Evolutionary conservation across 805 yeast species (phyloP), one percentile per base, ranked within the genome.

Genomic region (Dipodascus albidus): DNA sequence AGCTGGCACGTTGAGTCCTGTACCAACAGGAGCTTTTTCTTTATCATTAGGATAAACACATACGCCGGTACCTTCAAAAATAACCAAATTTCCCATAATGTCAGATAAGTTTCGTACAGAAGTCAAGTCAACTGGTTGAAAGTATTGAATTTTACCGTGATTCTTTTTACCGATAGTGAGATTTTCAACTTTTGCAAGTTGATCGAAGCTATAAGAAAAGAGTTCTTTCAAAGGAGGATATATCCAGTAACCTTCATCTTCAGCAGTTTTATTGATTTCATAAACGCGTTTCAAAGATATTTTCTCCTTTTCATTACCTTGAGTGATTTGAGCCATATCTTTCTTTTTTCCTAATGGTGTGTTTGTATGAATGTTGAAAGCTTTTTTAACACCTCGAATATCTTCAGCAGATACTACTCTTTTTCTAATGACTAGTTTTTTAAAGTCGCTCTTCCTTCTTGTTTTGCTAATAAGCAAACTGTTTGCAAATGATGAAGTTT

Each of bases 111-210:
- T 76, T 1, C 80, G 72, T 54, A 85, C 67, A 1, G 79, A 67
- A 0, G 95, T 79, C 59, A 90, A 71, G 65, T 90, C 96, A 35
- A 90, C 91, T 0, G 95, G 88, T 51, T 76, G 70, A 41, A 79
- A 63, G 64, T 85, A 90, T 60, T 80, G 84, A 53, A 90, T 73
- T 52, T 76, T 70, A 52, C 97, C 98, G 63, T 72, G 82, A 53
- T 80, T 79, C 54, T 75, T 75, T 56, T 90, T 81, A 1, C 96
- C 96, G 59, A 90, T 75, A 15, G 77, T 78, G 58, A 90, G 78
- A 52, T 81, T 74, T 3, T 73, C 60, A 9, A 90, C 82, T 17
- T 47, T 47, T 49, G 82, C 77, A 53, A 87, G 73, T 57, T 87
- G 81, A 2, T 77, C 63, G 23, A 81, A 71, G 0, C 85, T 65